A percentile compares a stretch with the other conserved stretches of the same genome.
These are phyloP conservation scores for Spirogloea muscicola DNA, from an alignment of 139 green algal species.

Conservation along the genomic window DNA sequence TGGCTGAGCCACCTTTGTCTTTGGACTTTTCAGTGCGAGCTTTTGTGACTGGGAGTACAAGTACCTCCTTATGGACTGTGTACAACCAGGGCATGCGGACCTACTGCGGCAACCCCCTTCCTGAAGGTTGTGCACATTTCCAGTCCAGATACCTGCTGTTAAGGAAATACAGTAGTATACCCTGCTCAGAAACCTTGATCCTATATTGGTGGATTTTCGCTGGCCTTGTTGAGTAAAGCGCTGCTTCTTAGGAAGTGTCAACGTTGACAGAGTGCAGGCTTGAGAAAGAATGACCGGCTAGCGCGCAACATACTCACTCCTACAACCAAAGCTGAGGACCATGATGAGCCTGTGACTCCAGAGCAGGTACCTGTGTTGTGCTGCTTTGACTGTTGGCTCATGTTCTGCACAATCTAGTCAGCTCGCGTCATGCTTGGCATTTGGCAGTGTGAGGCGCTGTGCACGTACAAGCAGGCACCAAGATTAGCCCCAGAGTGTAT, in stretches of 20 bases:
- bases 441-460: not conserved
- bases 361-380: slow-evolving; percentile 44
- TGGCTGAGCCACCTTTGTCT: too few species aligned
- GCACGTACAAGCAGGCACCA: not conserved
- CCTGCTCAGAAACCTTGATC: not conserved
- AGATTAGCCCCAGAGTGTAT: not conserved
- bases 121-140: slow-evolving; percentile 61
- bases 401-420: not conserved
- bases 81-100: slow-evolving; percentile 78
- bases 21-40: slow-evolving; percentile 80
- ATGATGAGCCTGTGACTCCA: slow-evolving; percentile 85
- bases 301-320: slow-evolving; percentile 85
- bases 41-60: slow-evolving; percentile 94
- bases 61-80: slow-evolving; percentile 96
- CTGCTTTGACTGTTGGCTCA: not conserved
- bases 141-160: not conserved
- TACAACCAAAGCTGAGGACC: slow-evolving; percentile 88
- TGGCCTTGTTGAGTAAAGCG: not conserved
- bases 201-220: not conserved
- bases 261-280: slow-evolving; percentile 38
- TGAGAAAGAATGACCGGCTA: slow-evolving; percentile 90
- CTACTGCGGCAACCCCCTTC: slow-evolving; percentile 95
- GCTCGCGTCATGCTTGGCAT: not conserved
- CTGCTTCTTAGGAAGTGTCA: not conserved
- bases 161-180: not conserved